phyloP scores from a whole-genome alignment of 2,329 filamentous ascomycete genomes.

The Phialocephala subalpina region DNA sequence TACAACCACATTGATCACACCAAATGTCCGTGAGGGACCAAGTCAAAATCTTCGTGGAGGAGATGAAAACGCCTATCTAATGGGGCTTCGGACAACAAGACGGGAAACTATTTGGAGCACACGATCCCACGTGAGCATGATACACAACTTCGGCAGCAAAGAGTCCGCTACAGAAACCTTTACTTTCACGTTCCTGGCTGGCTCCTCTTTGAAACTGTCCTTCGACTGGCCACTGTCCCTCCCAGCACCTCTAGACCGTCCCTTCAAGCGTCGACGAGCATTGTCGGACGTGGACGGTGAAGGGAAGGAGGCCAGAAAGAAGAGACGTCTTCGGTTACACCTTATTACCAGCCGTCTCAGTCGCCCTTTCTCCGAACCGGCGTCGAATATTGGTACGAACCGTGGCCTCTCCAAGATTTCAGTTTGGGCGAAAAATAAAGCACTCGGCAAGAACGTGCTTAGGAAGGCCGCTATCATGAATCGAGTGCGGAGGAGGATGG shows the following conservation, averaged over 20 bases:
- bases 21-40: slow-evolving; percentile 43
- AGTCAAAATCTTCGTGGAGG: slow-evolving; percentile 43
- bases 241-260: slow-evolving; percentile 27
- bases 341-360: slow-evolving; percentile 77
- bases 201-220: slow-evolving; percentile 44
- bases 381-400: slow-evolving; percentile 70
- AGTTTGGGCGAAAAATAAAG: slow-evolving; percentile 55
- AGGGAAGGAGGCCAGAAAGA: slow-evolving; percentile 57
- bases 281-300: slow-evolving; percentile 46
- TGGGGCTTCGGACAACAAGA: slow-evolving; percentile 14
- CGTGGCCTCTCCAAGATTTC: slow-evolving; percentile 57
- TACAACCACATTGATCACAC: slow-evolving; percentile 16
- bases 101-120: not conserved
- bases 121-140: slow-evolving; percentile 42
- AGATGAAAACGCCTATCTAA: slow-evolving; percentile 43
- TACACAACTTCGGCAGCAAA: slow-evolving; percentile 37
- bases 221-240: slow-evolving; percentile 44
- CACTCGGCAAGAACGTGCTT: slow-evolving; percentile 58
- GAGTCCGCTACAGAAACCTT: slow-evolving; percentile 40
- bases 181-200: slow-evolving; percentile 46
- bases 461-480: slow-evolving; percentile 74
- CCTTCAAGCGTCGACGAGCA: slow-evolving; percentile 44
- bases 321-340: slow-evolving; percentile 67
- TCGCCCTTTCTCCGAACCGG: slow-evolving; percentile 72
- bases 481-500: slow-evolving; percentile 58